A percentile compares a stretch with the other conserved stretches of the same genome.
These are phyloP conservation scores for Geranium rotundifolium DNA, from an alignment of 345 rosid species.

Conservation along the genomic window DNA sequence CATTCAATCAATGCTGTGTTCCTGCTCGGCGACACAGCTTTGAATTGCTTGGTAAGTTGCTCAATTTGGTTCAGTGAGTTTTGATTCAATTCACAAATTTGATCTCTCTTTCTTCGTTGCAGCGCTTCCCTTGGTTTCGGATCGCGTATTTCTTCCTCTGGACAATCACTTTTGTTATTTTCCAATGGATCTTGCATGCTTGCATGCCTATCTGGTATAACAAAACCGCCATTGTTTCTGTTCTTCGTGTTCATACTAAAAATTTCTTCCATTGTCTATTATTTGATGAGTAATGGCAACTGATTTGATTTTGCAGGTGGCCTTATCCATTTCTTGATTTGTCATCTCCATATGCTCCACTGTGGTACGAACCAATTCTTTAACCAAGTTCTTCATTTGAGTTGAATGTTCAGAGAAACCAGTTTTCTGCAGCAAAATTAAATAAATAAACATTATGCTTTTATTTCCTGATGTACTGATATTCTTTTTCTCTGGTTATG, in stretches of 20 bases:
- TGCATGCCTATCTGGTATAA: slow-evolving; percentile 48
- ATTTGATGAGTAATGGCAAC: not conserved
- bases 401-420: too few species aligned
- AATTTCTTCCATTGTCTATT: not conserved
- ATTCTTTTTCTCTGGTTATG: not conserved
- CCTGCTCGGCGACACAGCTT: slow-evolving; percentile 65
- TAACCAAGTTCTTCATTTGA: too few species aligned
- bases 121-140: slow-evolving; percentile 83
- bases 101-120: slow-evolving; percentile 11
- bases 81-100: not conserved
- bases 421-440: too few species aligned
- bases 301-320: slow-evolving; percentile 53
- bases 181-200: slow-evolving; percentile 86
- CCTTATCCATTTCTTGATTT: slow-evolving; percentile 94
- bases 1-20: slow-evolving; percentile 71
- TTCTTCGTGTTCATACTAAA: slow-evolving; percentile 15
- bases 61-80: not conserved
- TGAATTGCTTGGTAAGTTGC: slow-evolving; percentile 64
- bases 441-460: not conserved
- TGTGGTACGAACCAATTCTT: slow-evolving; percentile 38
- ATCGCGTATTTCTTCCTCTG: slow-evolving; percentile 80
- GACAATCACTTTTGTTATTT: slow-evolving; percentile 67
- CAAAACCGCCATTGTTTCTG: not conserved
- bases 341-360: slow-evolving; percentile 36
- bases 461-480: not conserved